A percentile compares a stretch with the other conserved stretches of the same genome.
Evolutionary conservation across 805 yeast species (phyloP).

Genomic region (Clavispora phyllophila): DNA sequence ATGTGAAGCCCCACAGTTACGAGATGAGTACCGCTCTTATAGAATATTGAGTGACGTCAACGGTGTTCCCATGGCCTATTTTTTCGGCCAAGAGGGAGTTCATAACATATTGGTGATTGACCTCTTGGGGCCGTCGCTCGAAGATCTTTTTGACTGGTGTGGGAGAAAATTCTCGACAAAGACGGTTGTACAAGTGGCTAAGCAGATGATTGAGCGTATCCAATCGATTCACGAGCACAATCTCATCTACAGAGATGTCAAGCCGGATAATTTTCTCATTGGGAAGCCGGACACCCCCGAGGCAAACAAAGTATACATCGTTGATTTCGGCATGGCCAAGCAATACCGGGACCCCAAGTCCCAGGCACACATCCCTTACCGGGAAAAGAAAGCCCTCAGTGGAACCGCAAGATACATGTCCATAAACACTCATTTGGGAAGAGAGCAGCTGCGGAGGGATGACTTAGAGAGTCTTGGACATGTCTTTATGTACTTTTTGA

Average conservation of each 20-base stretch:
- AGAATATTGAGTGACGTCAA: slow-evolving; percentile 73
- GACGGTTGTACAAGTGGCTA: slow-evolving; percentile 90
- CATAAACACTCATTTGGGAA: slow-evolving; percentile 93
- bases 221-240: slow-evolving; percentile 85
- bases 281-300: slow-evolving; percentile 83
- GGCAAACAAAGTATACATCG: slow-evolving; percentile 81
- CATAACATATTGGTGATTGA: slow-evolving; percentile 95
- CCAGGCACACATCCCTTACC: slow-evolving; percentile 90
- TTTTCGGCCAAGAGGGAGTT: slow-evolving; percentile 96
- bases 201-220: slow-evolving; percentile 87
- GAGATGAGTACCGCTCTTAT: slow-evolving; percentile 96
- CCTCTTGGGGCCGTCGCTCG: slow-evolving; percentile 90
- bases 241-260: slow-evolving; percentile 91
- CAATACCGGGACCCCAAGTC: slow-evolving; percentile 96
- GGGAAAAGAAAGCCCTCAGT: slow-evolving; percentile 91
- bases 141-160: slow-evolving; percentile 98
- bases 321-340: slow-evolving; percentile 99
- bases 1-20: slow-evolving; percentile 93
- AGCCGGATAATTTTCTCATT: slow-evolving; percentile 93
- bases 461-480: slow-evolving; percentile 96
- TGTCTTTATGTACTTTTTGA: slow-evolving; percentile 88
- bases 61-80: slow-evolving; percentile 95
- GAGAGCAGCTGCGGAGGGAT: slow-evolving; percentile 95
- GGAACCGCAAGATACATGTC: slow-evolving; percentile 99
- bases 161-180: slow-evolving; percentile 82